Evolutionary conservation across 2,329 filamentous ascomycete genomes (phyloP).

Genomic region (Botrytis fragariae): DNA sequence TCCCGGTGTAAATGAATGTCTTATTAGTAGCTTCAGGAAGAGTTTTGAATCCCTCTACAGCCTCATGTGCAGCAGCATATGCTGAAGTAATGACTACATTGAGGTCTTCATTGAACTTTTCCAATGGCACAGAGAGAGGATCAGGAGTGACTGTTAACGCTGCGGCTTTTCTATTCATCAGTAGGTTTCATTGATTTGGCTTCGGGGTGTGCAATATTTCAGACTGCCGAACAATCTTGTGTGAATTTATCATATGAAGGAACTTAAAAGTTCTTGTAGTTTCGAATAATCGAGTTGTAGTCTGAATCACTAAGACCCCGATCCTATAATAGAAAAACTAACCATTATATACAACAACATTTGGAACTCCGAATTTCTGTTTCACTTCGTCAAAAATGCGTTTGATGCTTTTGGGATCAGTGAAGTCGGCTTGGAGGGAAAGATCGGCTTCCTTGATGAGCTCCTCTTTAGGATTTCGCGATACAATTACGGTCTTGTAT

Average conservation of each 20-base stretch:
- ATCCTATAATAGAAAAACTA: slow-evolving; percentile 16
- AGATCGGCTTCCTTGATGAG: slow-evolving; percentile 36
- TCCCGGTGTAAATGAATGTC: slow-evolving; percentile 48
- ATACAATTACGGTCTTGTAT: slow-evolving; percentile 44
- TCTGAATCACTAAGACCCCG: background rate
- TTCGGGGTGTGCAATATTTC: background rate
- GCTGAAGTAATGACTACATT: slow-evolving; percentile 42
- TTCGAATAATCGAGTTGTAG: background rate
- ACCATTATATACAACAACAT: slow-evolving; percentile 47
- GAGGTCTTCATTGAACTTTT: slow-evolving; percentile 37
- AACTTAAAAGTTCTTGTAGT: background rate
- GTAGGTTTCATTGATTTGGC: background rate
- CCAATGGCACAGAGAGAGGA: slow-evolving; percentile 35
- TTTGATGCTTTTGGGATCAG: slow-evolving; percentile 28
- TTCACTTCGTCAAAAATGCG: slow-evolving; percentile 43
- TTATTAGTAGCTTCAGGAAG: slow-evolving; percentile 35
- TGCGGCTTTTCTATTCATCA: slow-evolving; percentile 1
- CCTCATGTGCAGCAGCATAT: slow-evolving; percentile 43
- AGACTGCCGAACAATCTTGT: background rate
- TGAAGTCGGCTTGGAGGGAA: slow-evolving; percentile 41
- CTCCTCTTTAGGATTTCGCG: slow-evolving; percentile 35
- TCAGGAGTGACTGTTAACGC: background rate
- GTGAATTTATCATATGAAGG: background rate
- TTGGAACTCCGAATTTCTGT: slow-evolving; percentile 38
- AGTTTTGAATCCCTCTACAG: slow-evolving; percentile 37